These are phyloP conservation scores for Pezizomycotina sp. DNA, from an alignment of 2,329 filamentous ascomycete species.

Conservation along the genomic window DNA sequence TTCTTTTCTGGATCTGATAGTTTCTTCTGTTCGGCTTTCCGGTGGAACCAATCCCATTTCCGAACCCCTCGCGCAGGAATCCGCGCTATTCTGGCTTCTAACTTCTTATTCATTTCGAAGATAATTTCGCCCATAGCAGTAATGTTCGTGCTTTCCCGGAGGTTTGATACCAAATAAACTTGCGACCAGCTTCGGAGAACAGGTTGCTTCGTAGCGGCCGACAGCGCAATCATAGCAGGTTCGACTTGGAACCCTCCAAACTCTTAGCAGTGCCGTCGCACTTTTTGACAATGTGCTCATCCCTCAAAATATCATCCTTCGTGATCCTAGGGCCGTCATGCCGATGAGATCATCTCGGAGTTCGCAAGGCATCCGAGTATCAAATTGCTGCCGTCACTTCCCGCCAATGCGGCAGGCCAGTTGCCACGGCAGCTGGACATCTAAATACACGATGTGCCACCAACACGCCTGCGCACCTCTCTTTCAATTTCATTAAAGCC, in stretches of 20 bases:
- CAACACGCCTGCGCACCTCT: constrained; percentile 26
- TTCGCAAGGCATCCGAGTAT: constrained; percentile 25
- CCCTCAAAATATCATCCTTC: constrained; percentile 12
- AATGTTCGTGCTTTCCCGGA: constrained; percentile 21
- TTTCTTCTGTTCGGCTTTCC: constrained; percentile 12
- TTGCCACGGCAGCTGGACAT: constrained; percentile 25
- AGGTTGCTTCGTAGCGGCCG: constrained; percentile 24
- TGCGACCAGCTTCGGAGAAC: constrained; percentile 21
- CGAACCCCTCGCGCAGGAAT: constrained; percentile 23
- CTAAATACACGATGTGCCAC: constrained; percentile 27
- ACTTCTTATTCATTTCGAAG: constrained; percentile 21
- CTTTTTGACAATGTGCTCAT: constrained; percentile 13
- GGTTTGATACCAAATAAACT: constrained; percentile 22
- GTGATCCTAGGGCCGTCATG: constrained; percentile 6
- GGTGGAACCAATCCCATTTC: constrained; percentile 24
- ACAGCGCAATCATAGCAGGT: constrained; percentile 25
- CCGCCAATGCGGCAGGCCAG: constrained; percentile 24
- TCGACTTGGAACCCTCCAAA: constrained; percentile 10
- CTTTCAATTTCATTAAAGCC: constrained; percentile 24
- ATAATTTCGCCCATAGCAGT: constrained; percentile 23
- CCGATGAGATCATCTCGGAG: constrained; percentile 24
- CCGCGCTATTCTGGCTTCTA: constrained; percentile 22
- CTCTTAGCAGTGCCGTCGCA: constrained; percentile 17
- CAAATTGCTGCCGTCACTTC: constrained; percentile 22
- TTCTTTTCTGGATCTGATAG: constrained; percentile 17